A percentile compares a stretch with the other conserved stretches of the same genome.
Conservation (phyloP, 345 rosid genomes). For the Cardamine resedifolia region DNA sequence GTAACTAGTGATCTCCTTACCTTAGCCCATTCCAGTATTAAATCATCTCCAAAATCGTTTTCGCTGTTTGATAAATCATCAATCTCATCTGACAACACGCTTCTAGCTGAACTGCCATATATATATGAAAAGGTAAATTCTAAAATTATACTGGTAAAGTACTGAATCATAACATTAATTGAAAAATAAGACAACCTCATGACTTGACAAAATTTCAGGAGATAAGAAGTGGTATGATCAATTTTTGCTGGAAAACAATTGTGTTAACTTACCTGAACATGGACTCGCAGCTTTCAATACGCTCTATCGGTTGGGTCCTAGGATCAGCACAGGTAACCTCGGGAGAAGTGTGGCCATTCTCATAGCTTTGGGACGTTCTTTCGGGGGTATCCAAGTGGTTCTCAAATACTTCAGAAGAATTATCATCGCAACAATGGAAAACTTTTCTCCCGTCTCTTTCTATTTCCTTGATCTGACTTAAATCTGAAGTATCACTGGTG, state of each 20-base stretch:
- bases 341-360: conserved; percentile 65
- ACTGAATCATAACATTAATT: conserved; percentile 19
- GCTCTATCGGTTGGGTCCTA: conserved; percentile 52
- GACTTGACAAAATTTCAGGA: background rate
- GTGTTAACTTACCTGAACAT: conserved; percentile 62
- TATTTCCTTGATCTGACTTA: conserved; percentile 53
- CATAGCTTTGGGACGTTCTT: conserved; percentile 50
- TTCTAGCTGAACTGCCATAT: conserved; percentile 95
- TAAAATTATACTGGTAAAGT: conserved; percentile 32
- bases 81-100: conserved; percentile 67
- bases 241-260: conserved; percentile 1
- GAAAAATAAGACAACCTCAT: background rate
- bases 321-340: conserved; percentile 47
- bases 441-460: conserved; percentile 60
- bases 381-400: conserved; percentile 54
- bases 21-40: conserved; percentile 91
- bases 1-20: conserved; percentile 46
- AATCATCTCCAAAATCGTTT: conserved; percentile 63
- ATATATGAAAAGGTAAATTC: conserved; percentile 47
- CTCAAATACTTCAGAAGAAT: conserved; percentile 68
- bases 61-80: conserved; percentile 58
- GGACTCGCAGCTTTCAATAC: conserved; percentile 69
- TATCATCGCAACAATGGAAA: conserved; percentile 53
- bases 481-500: conserved; percentile 72
- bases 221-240: conserved; percentile 5